Evolutionary conservation across 495 filamentous ascomycete species (phyloP).

Genomic region (Usnea hakonensis): DNA sequence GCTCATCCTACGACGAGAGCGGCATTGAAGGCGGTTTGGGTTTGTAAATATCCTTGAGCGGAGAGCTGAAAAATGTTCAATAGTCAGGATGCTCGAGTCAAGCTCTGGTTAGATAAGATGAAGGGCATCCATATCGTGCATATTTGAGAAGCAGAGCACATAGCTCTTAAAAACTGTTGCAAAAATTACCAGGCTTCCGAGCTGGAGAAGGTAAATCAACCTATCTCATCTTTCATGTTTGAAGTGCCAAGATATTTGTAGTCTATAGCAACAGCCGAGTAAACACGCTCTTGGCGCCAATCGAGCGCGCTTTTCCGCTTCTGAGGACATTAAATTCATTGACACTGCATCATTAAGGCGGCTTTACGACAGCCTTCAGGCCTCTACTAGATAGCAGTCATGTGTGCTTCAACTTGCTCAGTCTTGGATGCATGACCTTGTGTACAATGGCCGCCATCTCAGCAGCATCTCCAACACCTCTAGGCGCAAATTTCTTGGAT

Average conservation of each 20-base stretch:
- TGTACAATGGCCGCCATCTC: constrained; percentile 16
- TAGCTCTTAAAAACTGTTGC: too few relatives aligned
- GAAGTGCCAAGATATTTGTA: background rate
- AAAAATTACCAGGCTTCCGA: too few relatives aligned
- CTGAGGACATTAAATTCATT: background rate
- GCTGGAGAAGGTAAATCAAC: too few relatives aligned
- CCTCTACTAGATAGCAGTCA: background rate
- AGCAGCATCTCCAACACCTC: constrained; percentile 22
- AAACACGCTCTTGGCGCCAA: background rate
- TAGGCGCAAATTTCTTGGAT: constrained; percentile 18
- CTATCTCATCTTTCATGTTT: too few relatives aligned
- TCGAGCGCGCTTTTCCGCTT: constrained; percentile 1
- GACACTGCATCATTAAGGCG: background rate
- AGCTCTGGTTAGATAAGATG: too few relatives aligned
- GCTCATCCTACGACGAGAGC: background rate
- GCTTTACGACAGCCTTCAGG: background rate
- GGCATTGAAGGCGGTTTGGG: background rate
- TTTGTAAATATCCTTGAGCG: background rate
- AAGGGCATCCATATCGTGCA: too few relatives aligned
- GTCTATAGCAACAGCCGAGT: background rate
- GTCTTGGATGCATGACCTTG: background rate
- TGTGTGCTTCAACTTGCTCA: background rate
- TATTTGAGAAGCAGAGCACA: too few relatives aligned
- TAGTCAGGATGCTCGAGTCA: background rate
- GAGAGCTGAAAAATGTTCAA: background rate